Percentiles rank a stretch among this genome's conserved stretches.
Evolutionary conservation across 768 basidiomycete species (phyloP).

Genomic region (Serendipita indica): DNA sequence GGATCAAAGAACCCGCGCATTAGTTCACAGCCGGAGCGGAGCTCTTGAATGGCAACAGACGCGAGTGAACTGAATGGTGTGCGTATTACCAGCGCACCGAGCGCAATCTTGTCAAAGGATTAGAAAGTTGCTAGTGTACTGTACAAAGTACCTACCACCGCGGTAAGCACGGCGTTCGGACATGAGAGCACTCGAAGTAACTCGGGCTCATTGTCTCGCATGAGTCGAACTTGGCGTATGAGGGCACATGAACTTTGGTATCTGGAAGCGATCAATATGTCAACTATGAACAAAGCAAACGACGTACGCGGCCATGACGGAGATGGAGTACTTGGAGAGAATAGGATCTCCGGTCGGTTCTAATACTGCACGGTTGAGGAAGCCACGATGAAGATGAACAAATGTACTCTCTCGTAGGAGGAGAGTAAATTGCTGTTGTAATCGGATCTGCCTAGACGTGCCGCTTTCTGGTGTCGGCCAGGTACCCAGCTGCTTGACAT

Average conservation of each 20-base stretch:
- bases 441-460: background rate
- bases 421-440: background rate
- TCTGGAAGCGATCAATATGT: background rate
- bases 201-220: background rate
- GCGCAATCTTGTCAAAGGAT: background rate
- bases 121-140: background rate
- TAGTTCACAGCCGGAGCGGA: background rate
- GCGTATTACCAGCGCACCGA: background rate
- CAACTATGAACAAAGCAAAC: background rate
- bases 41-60: background rate
- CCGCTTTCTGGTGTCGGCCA: background rate
- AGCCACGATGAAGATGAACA: constrained; percentile 1
- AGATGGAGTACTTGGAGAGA: background rate
- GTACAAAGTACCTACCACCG: background rate
- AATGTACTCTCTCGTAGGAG: background rate
- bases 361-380: background rate
- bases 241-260: constrained; percentile 2
- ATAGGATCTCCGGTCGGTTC: background rate
- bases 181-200: background rate
- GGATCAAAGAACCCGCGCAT: too few relatives aligned
- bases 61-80: background rate
- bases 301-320: constrained; percentile 6
- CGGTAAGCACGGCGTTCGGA: background rate
- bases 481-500: background rate
- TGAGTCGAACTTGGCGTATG: background rate